Percentiles rank a stretch among this genome's conserved stretches.
Evolutionary conservation across 1,284 basidiomycete species (phyloP).

Genomic region (Ustilago cynodontis): DNA sequence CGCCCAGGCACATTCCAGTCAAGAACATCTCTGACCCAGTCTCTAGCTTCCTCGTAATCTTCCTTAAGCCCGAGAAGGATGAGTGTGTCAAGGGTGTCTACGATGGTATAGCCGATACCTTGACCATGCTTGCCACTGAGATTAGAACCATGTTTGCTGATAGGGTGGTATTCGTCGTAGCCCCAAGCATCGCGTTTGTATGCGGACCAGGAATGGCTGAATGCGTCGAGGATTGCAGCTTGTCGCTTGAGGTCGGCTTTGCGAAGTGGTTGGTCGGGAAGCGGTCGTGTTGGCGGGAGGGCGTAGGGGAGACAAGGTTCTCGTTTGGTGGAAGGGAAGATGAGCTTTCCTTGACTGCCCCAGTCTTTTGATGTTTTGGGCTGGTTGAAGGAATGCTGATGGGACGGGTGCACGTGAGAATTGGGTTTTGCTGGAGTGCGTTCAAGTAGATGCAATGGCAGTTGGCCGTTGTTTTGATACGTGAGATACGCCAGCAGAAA

Average conservation of each 20-base stretch:
- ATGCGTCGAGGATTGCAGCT: constrained; percentile 59
- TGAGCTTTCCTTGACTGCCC: background rate
- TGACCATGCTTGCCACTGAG: constrained; percentile 50
- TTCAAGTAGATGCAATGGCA: constrained; percentile 18
- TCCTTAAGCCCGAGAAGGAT: constrained; percentile 84
- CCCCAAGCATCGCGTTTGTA: constrained; percentile 67
- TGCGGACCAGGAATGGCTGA: constrained; percentile 65
- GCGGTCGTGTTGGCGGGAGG: constrained; percentile 42
- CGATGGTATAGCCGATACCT: constrained; percentile 67
- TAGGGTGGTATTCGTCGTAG: constrained; percentile 68
- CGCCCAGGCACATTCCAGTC: constrained; percentile 82
- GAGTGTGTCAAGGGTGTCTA: constrained; percentile 78
- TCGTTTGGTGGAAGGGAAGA: constrained; percentile 4
- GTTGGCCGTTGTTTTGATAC: constrained; percentile 28
- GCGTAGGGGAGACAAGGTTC: constrained; percentile 39
- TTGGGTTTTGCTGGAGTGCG: background rate
- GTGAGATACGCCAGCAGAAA: constrained; percentile 35
- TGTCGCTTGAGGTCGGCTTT: constrained; percentile 47
- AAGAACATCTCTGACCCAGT: constrained; percentile 81
- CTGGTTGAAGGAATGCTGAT: constrained; percentile 6
- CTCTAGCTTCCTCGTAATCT: constrained; percentile 81
- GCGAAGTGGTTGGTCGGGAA: constrained; percentile 48
- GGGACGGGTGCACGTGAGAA: background rate
- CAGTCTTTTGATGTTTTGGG: background rate
- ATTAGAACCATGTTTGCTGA: constrained; percentile 60